Conservation (phyloP, 371 early-diverging fungal genomes). For the Mucor saturninus region DNA sequence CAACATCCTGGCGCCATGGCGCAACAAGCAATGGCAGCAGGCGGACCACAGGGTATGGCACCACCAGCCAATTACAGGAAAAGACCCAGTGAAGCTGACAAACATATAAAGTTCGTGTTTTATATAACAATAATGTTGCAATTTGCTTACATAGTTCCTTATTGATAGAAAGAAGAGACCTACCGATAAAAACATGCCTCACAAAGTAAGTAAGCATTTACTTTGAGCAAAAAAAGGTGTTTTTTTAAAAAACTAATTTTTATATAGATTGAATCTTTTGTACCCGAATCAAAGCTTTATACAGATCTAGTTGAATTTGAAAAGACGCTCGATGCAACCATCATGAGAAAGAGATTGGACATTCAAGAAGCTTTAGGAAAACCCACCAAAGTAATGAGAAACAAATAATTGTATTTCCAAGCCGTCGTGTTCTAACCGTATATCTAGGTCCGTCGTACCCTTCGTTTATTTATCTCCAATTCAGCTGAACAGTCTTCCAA, state of each 20-base stretch:
- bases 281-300: slow-evolving; percentile 92
- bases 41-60: slow-evolving; percentile 26
- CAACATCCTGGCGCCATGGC: slow-evolving; percentile 32
- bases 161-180: slow-evolving; percentile 59
- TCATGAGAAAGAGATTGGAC: slow-evolving; percentile 88
- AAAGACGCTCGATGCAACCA: slow-evolving; percentile 85
- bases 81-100: slow-evolving; percentile 46
- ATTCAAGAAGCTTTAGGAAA: slow-evolving; percentile 85
- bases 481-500: slow-evolving; percentile 68
- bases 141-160: background rate
- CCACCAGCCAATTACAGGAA: slow-evolving; percentile 34
- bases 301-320: slow-evolving; percentile 86
- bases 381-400: slow-evolving; percentile 62
- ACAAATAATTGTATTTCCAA: no score
- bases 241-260: background rate
- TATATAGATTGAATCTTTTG: slow-evolving; percentile 79
- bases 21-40: slow-evolving; percentile 15
- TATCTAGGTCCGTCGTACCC: slow-evolving; percentile 72
- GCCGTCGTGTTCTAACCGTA: background rate
- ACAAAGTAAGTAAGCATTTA: slow-evolving; percentile 42
- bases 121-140: background rate
- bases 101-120: slow-evolving; percentile 43
- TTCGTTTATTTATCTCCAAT: slow-evolving; percentile 93
- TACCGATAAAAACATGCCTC: slow-evolving; percentile 62
- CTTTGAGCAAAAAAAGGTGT: background rate